These are phyloP conservation scores for Trametes versicolor DNA, from an alignment of 1,284 basidiomycete genomes.

Conservation along the genomic window DNA sequence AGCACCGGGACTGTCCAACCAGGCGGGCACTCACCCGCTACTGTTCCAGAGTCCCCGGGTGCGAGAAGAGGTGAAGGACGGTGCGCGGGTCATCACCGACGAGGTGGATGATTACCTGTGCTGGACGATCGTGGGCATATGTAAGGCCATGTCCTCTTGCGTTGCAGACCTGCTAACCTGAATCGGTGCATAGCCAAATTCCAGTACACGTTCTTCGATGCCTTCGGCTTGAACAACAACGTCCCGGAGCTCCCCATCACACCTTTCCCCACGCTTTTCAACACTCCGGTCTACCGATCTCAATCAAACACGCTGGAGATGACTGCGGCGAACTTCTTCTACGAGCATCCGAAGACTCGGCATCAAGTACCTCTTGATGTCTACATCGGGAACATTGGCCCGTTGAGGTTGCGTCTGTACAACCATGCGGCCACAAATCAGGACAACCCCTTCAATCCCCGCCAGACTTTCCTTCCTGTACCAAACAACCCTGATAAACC, in stretches of 20 bases:
- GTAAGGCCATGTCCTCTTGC: slow-evolving; percentile 56
- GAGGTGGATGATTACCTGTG: slow-evolving; percentile 95
- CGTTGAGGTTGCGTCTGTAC: slow-evolving; percentile 76
- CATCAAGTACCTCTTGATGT: slow-evolving; percentile 81
- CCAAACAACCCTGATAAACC: slow-evolving; percentile 44
- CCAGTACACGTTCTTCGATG: slow-evolving; percentile 95
- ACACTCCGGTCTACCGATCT: slow-evolving; percentile 79
- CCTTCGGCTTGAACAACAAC: slow-evolving; percentile 78
- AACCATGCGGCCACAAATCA: slow-evolving; percentile 64
- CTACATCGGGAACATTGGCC: slow-evolving; percentile 90
- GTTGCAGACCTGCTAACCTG: slow-evolving; percentile 25
- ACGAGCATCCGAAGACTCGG: slow-evolving; percentile 72
- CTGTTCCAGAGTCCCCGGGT: slow-evolving; percentile 81
- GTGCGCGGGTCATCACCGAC: slow-evolving; percentile 74
- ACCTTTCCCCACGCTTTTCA: slow-evolving; percentile 89
- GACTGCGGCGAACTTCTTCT: slow-evolving; percentile 87
- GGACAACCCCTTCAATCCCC: slow-evolving; percentile 60
- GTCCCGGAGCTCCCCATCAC: slow-evolving; percentile 86
- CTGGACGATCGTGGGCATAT: slow-evolving; percentile 96
- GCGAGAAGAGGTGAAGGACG: slow-evolving; percentile 79
- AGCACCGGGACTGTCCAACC: slow-evolving; percentile 73
- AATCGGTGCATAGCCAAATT: slow-evolving; percentile 72
- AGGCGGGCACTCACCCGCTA: slow-evolving; percentile 82
- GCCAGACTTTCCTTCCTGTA: slow-evolving; percentile 42
- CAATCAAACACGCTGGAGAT: slow-evolving; percentile 81